Conservation (phyloP, 805 yeast species). For the Metschnikowia gruessii region DNA sequence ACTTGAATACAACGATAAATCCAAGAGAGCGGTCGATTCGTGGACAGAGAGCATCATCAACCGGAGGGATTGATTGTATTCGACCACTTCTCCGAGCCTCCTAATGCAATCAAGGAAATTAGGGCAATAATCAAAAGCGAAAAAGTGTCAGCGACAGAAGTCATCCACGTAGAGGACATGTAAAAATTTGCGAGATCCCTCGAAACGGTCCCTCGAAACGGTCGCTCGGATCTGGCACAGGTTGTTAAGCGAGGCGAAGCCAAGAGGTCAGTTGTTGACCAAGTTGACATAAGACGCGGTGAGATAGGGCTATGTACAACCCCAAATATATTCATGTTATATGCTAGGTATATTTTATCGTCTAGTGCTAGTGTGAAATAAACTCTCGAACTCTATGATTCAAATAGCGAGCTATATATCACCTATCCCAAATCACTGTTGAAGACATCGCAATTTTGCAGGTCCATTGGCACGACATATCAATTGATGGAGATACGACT, state of each 20-base stretch:
- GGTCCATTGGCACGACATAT: no score
- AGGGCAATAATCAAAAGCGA: not conserved
- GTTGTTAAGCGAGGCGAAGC: conserved; percentile 6
- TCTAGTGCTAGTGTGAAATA: no score
- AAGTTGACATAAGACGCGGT: conserved; percentile 10
- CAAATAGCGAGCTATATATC: no score
- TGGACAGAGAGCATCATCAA: conserved; percentile 46
- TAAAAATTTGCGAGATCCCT: conserved; percentile 26
- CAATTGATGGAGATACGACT: no score
- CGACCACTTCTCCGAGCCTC: conserved; percentile 25
- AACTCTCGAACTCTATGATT: no score
- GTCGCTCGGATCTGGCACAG: conserved; percentile 15
- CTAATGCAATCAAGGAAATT: conserved; percentile 36
- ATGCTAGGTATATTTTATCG: no score
- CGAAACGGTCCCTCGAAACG: conserved; percentile 11
- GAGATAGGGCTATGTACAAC: no score
- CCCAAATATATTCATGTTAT: no score
- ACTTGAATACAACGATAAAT: conserved; percentile 51
- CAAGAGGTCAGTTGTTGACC: conserved; percentile 19
- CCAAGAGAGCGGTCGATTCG: conserved; percentile 34
- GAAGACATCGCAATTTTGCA: no score
- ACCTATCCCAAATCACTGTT: no score
- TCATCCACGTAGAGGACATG: conserved; percentile 38
- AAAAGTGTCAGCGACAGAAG: conserved; percentile 1
- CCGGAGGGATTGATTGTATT: conserved; percentile 32